phyloP scores from a whole-genome alignment of 1,284 basidiomycete species.

The Phellopilus nigrolimitatus region DNA sequence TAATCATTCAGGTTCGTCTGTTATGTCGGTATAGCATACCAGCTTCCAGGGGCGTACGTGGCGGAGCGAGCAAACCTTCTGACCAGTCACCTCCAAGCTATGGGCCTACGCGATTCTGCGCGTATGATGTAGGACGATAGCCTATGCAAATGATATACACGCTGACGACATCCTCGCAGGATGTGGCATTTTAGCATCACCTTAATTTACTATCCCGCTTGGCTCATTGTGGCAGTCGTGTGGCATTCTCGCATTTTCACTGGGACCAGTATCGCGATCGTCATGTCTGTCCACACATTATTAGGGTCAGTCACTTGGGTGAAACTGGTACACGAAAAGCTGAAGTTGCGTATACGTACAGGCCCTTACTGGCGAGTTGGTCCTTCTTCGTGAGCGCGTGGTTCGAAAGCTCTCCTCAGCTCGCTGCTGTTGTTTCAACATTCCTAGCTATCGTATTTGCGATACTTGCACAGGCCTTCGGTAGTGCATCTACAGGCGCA shows the following conservation, averaged over 20 bases:
- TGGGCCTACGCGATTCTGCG: constrained; percentile 67
- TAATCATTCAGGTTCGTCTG: constrained; percentile 48
- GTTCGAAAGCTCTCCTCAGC: constrained; percentile 68
- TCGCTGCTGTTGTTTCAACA: constrained; percentile 65
- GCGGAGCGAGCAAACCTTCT: constrained; percentile 56
- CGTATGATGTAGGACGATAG: constrained; percentile 46
- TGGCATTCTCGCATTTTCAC: constrained; percentile 67
- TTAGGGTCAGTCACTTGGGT: constrained; percentile 47
- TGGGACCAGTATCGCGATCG: constrained; percentile 52
- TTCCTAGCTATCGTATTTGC: constrained; percentile 62
- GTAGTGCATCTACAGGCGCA: constrained; percentile 38
- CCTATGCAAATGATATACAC: background rate
- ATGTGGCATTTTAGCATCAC: constrained; percentile 64
- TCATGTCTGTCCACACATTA: constrained; percentile 63
- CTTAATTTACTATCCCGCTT: constrained; percentile 56
- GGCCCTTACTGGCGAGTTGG: constrained; percentile 60
- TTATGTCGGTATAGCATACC: constrained; percentile 67
- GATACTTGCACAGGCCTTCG: constrained; percentile 61
- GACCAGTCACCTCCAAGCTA: constrained; percentile 66
- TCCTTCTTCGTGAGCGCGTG: constrained; percentile 64
- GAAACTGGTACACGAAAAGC: too few species aligned
- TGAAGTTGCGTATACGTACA: constrained; percentile 19
- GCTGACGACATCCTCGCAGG: constrained; percentile 32
- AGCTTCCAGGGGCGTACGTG: constrained; percentile 63
- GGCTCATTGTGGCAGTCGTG: constrained; percentile 56